Evolutionary conservation across 805 yeast genomes (phyloP).

Genomic region (Candida ascalaphidarum): DNA sequence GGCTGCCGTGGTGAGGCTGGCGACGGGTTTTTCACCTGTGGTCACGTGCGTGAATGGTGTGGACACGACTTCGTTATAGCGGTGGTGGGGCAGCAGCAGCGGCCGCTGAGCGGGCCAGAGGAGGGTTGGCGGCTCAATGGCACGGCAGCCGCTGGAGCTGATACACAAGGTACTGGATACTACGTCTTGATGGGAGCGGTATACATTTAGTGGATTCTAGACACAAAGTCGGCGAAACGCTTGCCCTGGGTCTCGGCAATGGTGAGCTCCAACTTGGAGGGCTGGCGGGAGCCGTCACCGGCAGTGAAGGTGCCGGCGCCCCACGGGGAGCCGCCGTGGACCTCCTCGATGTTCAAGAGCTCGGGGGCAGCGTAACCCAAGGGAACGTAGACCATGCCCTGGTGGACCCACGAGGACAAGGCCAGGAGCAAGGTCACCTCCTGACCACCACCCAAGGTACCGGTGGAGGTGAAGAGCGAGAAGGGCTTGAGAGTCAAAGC

Average conservation of each 20-base stretch:
- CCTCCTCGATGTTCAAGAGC: conserved; percentile 48
- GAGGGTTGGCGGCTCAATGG: no score
- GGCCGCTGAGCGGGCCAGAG: no score
- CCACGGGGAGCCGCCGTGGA: conserved; percentile 79
- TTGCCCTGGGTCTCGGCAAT: conserved; percentile 63
- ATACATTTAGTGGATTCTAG: no score
- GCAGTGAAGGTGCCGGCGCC: conserved; percentile 82
- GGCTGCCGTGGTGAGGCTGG: no score
- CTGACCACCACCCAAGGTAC: conserved; percentile 77
- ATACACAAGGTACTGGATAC: no score
- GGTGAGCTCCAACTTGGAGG: conserved; percentile 54
- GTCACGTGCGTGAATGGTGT: no score
- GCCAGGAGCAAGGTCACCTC: conserved; percentile 62
- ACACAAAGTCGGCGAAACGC: conserved; percentile 34
- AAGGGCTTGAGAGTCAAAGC: conserved; percentile 66
- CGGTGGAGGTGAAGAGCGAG: conserved; percentile 66
- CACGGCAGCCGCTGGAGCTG: no score
- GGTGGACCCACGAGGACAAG: conserved; percentile 62
- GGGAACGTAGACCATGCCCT: conserved; percentile 75
- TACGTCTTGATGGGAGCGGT: no score
- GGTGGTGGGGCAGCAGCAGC: no score
- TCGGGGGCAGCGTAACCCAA: conserved; percentile 61
- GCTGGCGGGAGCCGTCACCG: conserved; percentile 66
- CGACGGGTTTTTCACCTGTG: no score
- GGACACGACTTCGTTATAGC: no score